Conservation (phyloP, 2,329 filamentous ascomycete genomes). For the Orbilia oligospora region DNA sequence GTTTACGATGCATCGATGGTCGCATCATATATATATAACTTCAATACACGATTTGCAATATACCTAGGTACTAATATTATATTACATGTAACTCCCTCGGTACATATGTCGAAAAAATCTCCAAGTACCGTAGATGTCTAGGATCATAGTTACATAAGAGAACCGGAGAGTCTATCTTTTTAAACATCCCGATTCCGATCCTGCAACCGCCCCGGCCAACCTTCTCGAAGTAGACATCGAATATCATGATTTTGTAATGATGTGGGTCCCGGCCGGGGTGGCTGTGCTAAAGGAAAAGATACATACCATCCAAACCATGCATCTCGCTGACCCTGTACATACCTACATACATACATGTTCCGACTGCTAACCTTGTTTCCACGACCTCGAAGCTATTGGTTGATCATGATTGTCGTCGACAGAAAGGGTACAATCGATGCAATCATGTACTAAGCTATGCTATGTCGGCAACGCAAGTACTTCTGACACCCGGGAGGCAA, state of each 20-base stretch:
- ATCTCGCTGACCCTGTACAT: no score
- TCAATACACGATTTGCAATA: no score
- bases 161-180: no score
- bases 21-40: no score
- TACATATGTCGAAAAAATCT: background rate
- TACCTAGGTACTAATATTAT: no score
- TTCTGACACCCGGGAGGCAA: no score
- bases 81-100: background rate
- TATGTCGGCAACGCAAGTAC: no score
- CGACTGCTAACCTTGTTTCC: conserved; percentile 5
- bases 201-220: background rate
- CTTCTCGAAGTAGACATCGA: conserved; percentile 1
- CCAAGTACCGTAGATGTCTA: background rate
- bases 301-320: no score
- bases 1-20: no score
- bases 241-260: conserved; percentile 14
- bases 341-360: background rate
- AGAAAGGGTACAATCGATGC: background rate
- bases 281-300: no score
- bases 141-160: background rate
- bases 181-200: background rate
- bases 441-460: no score
- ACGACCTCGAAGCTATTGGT: background rate
- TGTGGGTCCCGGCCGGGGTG: no score
- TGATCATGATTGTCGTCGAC: background rate